These are phyloP conservation scores for Kuraishia piskuri DNA, from an alignment of 805 yeast genomes.

Conservation along the genomic window DNA sequence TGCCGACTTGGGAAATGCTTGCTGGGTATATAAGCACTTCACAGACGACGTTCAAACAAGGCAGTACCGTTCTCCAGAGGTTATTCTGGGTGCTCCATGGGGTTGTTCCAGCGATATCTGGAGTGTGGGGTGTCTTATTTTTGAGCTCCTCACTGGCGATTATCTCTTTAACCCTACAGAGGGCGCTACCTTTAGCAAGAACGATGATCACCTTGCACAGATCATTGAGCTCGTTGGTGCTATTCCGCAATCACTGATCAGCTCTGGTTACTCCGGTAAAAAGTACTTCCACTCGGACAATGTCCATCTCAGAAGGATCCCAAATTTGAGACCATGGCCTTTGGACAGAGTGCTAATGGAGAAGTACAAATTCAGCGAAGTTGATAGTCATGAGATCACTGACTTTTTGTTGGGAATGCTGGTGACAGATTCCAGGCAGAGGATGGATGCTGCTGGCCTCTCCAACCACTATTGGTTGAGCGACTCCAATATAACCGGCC, in stretches of 20 bases:
- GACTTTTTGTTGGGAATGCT: conserved; percentile 84
- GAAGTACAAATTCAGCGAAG: conserved; percentile 66
- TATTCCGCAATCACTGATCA: conserved; percentile 49
- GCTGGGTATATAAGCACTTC: conserved; percentile 73
- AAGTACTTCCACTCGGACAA: conserved; percentile 24
- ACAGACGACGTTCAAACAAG: conserved; percentile 88
- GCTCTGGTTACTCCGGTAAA: conserved; percentile 49
- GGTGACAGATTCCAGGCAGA: conserved; percentile 59
- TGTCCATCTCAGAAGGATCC: conserved; percentile 58
- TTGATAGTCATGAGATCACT: conserved; percentile 64
- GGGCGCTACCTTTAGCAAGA: conserved; percentile 71
- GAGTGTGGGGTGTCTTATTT: conserved; percentile 89
- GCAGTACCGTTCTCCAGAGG: conserved; percentile 90
- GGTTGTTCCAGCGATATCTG: conserved; percentile 93
- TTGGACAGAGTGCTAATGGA: conserved; percentile 72
- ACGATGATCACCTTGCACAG: conserved; percentile 95
- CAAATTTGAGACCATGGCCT: conserved; percentile 85
- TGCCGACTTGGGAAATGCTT: conserved; percentile 91
- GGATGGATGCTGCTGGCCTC: conserved; percentile 97
- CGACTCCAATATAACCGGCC: conserved; percentile 71
- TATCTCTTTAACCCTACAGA: conserved; percentile 86
- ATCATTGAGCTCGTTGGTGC: conserved; percentile 55
- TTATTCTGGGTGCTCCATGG: conserved; percentile 74
- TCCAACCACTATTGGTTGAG: conserved; percentile 78
- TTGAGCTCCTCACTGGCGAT: conserved; percentile 91